phyloP scores from a whole-genome alignment of 2,329 filamentous ascomycete species.

The Epichloe brachyelytri region DNA sequence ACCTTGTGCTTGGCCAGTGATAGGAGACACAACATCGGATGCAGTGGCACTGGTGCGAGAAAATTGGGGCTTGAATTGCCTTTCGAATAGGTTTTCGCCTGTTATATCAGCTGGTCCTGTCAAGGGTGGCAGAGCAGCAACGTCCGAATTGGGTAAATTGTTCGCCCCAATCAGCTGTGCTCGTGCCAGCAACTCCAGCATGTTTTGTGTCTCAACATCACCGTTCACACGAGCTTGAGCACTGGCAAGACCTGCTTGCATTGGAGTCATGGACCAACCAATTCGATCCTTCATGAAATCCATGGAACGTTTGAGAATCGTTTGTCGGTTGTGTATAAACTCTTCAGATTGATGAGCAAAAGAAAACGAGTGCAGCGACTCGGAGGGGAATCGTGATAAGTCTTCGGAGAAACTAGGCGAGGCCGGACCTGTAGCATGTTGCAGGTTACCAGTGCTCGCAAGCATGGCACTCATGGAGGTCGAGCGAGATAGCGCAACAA shows the following conservation, averaged over 20 bases:
- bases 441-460: conserved; percentile 40
- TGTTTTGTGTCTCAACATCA: conserved; percentile 76
- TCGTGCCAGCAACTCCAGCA: conserved; percentile 76
- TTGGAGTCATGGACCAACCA: conserved; percentile 56
- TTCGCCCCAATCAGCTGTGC: conserved; percentile 66
- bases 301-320: conserved; percentile 81
- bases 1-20: conserved; percentile 9
- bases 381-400: conserved; percentile 80
- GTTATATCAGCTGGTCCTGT: conserved; percentile 67
- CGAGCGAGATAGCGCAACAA: conserved; percentile 48
- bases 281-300: conserved; percentile 94
- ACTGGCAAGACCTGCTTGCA: conserved; percentile 63
- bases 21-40: conserved; percentile 22
- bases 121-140: conserved; percentile 42
- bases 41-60: conserved; percentile 35
- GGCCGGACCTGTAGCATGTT: conserved; percentile 46
- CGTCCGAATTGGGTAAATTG: conserved; percentile 39
- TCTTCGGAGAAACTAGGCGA: conserved; percentile 79
- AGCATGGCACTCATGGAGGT: conserved; percentile 58
- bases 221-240: conserved; percentile 73
- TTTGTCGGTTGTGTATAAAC: conserved; percentile 79
- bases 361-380: conserved; percentile 95
- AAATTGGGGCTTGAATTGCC: conserved; percentile 51
- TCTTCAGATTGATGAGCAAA: conserved; percentile 95
- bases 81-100: conserved; percentile 73